Evolutionary conservation across 2,329 filamentous ascomycete species (phyloP).

Genomic region (Epichloe typhina): DNA sequence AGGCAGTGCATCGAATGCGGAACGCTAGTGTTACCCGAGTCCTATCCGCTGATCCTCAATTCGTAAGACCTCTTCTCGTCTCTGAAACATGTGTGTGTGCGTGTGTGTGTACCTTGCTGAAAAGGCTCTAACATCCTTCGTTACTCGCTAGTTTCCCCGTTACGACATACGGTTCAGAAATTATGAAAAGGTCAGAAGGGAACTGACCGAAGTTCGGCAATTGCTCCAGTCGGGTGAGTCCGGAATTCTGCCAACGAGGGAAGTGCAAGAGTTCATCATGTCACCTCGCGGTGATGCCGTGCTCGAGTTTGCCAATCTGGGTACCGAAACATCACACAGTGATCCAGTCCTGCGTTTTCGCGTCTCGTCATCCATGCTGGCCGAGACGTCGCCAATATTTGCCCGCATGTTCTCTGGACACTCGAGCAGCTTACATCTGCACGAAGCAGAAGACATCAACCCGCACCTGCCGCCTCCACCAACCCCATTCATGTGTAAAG

Average conservation of each 20-base stretch:
- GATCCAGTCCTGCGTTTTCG: constrained; percentile 34
- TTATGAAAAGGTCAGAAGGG: constrained; percentile 30
- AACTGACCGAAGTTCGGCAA: constrained; percentile 26
- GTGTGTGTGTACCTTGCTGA: too few species aligned
- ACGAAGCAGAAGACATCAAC: constrained; percentile 25
- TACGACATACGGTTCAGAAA: constrained; percentile 35
- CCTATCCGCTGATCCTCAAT: constrained; percentile 30
- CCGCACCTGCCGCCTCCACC: constrained; percentile 23
- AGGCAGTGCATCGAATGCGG: constrained; percentile 32
- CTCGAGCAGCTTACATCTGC: constrained; percentile 16
- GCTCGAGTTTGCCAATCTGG: constrained; percentile 36
- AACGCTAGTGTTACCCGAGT: constrained; percentile 30
- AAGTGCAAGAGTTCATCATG: constrained; percentile 29
- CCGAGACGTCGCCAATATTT: constrained; percentile 39
- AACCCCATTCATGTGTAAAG: constrained; percentile 24
- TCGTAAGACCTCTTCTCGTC: constrained; percentile 16
- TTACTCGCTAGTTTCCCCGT: constrained; percentile 22
- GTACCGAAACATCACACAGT: constrained; percentile 15
- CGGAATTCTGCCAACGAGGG: constrained; percentile 25
- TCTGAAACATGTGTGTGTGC: too few species aligned
- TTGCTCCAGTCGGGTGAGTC: constrained; percentile 28
- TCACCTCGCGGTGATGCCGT: constrained; percentile 33
- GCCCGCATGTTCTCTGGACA: constrained; percentile 30
- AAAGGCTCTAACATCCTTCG: not conserved
- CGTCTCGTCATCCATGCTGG: constrained; percentile 36